These are phyloP conservation scores for Escovopsis sp. DNA, from an alignment of 2,329 filamentous ascomycete species.

Conservation along the genomic window DNA sequence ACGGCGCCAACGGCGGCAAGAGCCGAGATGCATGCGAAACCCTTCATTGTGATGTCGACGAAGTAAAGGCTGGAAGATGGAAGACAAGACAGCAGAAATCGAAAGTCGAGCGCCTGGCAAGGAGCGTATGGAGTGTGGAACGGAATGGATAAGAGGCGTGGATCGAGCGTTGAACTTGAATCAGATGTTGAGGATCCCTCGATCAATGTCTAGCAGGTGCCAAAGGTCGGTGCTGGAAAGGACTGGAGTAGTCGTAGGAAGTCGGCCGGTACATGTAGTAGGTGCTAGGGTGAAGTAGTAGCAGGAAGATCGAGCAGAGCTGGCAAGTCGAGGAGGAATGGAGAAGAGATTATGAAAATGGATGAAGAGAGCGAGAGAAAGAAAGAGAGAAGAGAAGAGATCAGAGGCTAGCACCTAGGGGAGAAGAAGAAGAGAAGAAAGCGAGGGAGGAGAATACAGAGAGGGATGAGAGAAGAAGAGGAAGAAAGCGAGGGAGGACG, in stretches of 20 bases:
- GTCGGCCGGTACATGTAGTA: no score
- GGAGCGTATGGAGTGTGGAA: constrained; percentile 4
- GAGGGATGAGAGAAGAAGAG: constrained; percentile 1
- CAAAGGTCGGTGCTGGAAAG: no score
- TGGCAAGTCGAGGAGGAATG: constrained; percentile 1
- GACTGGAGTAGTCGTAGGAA: no score
- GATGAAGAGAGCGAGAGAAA: background rate
- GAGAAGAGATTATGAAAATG: no score
- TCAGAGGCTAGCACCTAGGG: no score
- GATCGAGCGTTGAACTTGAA: no score
- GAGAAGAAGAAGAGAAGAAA: constrained; percentile 5
- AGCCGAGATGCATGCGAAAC: constrained; percentile 28
- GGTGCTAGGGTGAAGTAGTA: constrained; percentile 7
- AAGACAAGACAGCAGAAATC: background rate
- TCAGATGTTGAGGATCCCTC: no score
- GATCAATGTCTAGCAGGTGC: no score
- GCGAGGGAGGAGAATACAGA: constrained; percentile 2
- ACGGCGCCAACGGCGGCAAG: constrained; percentile 30
- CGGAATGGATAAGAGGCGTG: no score
- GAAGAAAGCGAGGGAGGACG: background rate
- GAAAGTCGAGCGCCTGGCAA: no score
- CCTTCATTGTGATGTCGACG: constrained; percentile 30
- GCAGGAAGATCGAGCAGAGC: background rate
- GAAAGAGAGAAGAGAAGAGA: constrained; percentile 1
- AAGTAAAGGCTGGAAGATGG: constrained; percentile 4